Evolutionary conservation across 352 stramenopile genomes (phyloP), one percentile per base, ranked within the genome.

Genomic region (Phytophthora chlamydospora): DNA sequence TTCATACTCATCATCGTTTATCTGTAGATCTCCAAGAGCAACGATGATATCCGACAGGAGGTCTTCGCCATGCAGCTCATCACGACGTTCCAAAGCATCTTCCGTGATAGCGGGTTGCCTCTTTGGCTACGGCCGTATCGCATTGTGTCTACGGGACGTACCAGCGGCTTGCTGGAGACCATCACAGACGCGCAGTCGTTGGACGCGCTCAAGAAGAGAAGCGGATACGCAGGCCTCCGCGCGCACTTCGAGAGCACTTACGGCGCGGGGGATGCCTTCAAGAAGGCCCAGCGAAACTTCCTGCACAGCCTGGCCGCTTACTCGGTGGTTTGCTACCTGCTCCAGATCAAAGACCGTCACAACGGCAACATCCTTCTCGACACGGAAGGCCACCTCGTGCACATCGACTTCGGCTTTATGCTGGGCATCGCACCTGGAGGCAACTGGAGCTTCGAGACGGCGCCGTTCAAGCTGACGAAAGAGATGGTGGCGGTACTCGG

Each of bases 381-480:
- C 64, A 81, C 65, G 16, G 53, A 91, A 41, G 94, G 93, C 0
- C 85, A 97, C 53, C 58, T 98, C 27, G 85, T 98, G 35, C 97
- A 99, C 80, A 99, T 99, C 53, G 97, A 99, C 75, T 99, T 98
- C 73, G 97, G 97, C 5, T 99, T 98, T 63, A 87, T 98, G 38
- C 80, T 99, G 4, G 96, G 94, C 19, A 97, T 98, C 52, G 92
- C 89, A 17, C 96, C 97, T 29, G 94, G 97, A 31, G 93, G 93
- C 32, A 89, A 94, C 34, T 97, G 97, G 68, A 97, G 83, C 59
- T 84, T 97, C 32, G 96, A 99, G 80, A 82, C 78, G 41, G 95
- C 96, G 19, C 92, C 96, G 0, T 99, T 99, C 75, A 99, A 99
- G 68, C 78, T 98, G 11, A 98, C 90, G 12, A 84, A 87, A 19